These are phyloP conservation scores for Pseudogymnoascus sp. DNA, from an alignment of 2,329 filamentous ascomycete species.

Conservation along the genomic window DNA sequence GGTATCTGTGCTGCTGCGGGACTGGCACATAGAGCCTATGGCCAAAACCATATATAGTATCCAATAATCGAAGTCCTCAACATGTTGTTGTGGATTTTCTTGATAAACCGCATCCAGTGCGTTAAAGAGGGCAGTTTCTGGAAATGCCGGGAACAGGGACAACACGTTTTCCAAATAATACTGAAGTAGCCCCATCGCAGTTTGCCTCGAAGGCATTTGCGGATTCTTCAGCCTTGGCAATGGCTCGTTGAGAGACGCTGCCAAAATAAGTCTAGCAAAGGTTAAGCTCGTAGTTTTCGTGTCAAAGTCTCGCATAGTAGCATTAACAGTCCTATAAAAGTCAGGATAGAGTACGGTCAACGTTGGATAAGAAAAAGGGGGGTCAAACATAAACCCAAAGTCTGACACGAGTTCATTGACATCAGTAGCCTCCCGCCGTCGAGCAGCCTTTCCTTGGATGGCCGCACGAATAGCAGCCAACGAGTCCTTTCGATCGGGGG, in stretches of 20 bases:
- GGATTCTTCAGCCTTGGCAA: slow-evolving; percentile 55
- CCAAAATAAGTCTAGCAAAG: slow-evolving; percentile 79
- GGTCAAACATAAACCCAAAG: slow-evolving; percentile 77
- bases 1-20: slow-evolving; percentile 57
- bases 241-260: slow-evolving; percentile 68
- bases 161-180: slow-evolving; percentile 81
- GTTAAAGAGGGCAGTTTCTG: slow-evolving; percentile 68
- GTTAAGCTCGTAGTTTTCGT: slow-evolving; percentile 83
- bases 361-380: slow-evolving; percentile 11
- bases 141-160: slow-evolving; percentile 72
- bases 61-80: slow-evolving; percentile 68
- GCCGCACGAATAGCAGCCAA: slow-evolving; percentile 53
- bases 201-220: slow-evolving; percentile 62
- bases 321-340: slow-evolving; percentile 70
- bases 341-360: slow-evolving; percentile 3
- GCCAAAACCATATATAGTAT: slow-evolving; percentile 84
- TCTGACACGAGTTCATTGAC: slow-evolving; percentile 90
- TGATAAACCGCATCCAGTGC: slow-evolving; percentile 78
- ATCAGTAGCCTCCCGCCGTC: slow-evolving; percentile 67
- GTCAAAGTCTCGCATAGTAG: slow-evolving; percentile 89
- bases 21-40: slow-evolving; percentile 68
- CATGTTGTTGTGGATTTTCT: slow-evolving; percentile 43
- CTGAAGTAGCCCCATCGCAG: slow-evolving; percentile 62
- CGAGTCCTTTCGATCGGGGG: slow-evolving; percentile 54
- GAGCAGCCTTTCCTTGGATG: slow-evolving; percentile 57